Percentiles rank a stretch among this genome's conserved stretches.
Conservation (phyloP, 768 basidiomycete species). For the Favolaschia claudopus region DNA sequence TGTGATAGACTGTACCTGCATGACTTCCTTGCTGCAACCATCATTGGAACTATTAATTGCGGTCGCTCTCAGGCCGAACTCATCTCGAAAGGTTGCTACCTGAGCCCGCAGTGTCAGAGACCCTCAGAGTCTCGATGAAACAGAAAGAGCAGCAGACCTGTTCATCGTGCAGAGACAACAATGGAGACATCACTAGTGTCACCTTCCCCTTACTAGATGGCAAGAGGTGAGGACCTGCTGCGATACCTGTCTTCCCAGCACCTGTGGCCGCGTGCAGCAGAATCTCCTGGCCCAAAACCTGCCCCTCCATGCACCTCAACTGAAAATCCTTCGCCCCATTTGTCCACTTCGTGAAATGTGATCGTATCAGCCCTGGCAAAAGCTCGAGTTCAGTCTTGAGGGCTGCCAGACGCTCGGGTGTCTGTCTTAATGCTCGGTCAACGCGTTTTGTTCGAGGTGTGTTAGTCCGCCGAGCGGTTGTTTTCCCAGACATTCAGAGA, state of each 20-base stretch:
- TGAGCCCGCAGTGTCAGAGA: constrained; percentile 8
- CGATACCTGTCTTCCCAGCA: constrained; percentile 46
- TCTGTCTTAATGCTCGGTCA: too few species aligned
- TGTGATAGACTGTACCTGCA: constrained; percentile 30
- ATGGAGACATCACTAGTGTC: constrained; percentile 47
- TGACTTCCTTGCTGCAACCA: constrained; percentile 32
- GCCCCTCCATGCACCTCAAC: constrained; percentile 13
- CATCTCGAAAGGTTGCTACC: constrained; percentile 39
- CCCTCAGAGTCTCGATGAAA: not conserved
- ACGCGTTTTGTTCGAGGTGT: too few species aligned
- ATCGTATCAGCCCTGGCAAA: constrained; percentile 5
- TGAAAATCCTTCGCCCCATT: constrained; percentile 13
- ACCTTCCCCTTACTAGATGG: constrained; percentile 35
- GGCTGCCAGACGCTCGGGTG: not conserved
- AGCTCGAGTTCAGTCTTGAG: constrained; percentile 11
- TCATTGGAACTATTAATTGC: constrained; percentile 42
- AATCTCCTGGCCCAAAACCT: constrained; percentile 12
- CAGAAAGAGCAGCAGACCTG: constrained; percentile 31
- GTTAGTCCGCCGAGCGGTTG: too few species aligned
- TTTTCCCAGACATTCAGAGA: too few species aligned
- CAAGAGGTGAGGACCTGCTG: constrained; percentile 45
- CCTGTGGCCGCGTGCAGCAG: constrained; percentile 36
- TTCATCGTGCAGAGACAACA: constrained; percentile 48
- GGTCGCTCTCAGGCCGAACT: constrained; percentile 38
- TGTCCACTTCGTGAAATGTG: constrained; percentile 12